Conservation (phyloP, 495 filamentous ascomycete species). For the Venustampulla echinocandica region DNA sequence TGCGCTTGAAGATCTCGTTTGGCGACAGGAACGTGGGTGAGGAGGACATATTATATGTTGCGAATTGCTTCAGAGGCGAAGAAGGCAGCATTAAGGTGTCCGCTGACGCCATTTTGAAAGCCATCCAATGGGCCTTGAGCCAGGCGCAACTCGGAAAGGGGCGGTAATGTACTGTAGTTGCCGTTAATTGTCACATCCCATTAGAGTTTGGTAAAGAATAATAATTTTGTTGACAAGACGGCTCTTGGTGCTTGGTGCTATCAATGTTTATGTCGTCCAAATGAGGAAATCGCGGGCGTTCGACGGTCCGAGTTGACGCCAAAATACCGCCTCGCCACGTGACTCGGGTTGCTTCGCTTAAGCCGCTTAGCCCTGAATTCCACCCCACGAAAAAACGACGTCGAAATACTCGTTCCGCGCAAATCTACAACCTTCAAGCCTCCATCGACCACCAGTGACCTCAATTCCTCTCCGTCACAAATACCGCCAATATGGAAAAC, state of each 20-base stretch:
- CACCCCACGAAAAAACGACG: conserved; percentile 17
- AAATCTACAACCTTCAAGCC: conserved; percentile 16
- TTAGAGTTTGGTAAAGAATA: neutral
- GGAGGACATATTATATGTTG: conserved; percentile 29
- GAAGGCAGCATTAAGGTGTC: conserved; percentile 27
- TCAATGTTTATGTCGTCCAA: conserved; percentile 3
- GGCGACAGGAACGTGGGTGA: conserved; percentile 37
- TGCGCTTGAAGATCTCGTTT: conserved; percentile 30
- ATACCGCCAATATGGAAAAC: conserved; percentile 76
- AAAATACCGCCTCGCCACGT: conserved; percentile 19
- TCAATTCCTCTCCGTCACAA: conserved; percentile 25
- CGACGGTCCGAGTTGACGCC: too few relatives aligned
- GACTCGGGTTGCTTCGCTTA: conserved; percentile 6
- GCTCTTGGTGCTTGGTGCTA: neutral
- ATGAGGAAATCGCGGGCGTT: neutral
- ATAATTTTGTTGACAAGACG: neutral
- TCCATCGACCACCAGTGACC: conserved; percentile 15
- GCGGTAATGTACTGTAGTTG: conserved; percentile 23
- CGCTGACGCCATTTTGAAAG: conserved; percentile 29
- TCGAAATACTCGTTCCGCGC: conserved; percentile 12
- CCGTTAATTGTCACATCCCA: conserved; percentile 1
- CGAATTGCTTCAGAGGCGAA: conserved; percentile 26
- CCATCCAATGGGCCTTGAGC: conserved; percentile 26
- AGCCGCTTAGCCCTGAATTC: conserved; percentile 6
- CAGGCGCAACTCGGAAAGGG: conserved; percentile 29